phyloP scores from a whole-genome alignment of 75 land plant genomes.

The Picea glauca region DNA sequence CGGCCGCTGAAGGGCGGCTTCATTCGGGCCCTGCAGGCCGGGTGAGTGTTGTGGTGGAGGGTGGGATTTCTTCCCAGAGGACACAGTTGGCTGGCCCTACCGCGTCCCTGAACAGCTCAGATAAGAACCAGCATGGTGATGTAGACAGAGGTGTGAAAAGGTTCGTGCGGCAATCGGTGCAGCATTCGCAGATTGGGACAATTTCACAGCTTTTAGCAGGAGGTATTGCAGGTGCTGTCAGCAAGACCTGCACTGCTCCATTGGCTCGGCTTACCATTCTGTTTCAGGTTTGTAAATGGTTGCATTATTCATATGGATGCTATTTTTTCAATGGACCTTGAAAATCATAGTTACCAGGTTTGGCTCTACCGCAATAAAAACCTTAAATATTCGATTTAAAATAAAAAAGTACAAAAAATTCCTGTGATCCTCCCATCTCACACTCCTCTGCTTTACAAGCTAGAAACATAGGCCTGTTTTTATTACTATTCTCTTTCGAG shows the following conservation, averaged over 20 bases:
- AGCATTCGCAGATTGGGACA: constrained; percentile 60
- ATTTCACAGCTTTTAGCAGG: constrained; percentile 80
- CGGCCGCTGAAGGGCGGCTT: constrained; percentile 7
- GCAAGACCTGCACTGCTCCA: constrained; percentile 94
- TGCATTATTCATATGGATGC: not conserved
- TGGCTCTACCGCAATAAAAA: too few species aligned
- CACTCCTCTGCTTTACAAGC: too few species aligned
- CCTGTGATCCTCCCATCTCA: too few species aligned
- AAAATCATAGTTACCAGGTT: too few species aligned
- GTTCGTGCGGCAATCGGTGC: constrained; percentile 15
- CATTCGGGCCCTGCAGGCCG: constrained; percentile 4
- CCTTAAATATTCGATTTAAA: too few species aligned
- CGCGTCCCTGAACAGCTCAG: not conserved
- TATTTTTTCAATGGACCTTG: too few species aligned
- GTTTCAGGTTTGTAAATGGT: constrained; percentile 42
- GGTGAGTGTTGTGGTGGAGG: constrained; percentile 4
- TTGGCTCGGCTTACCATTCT: constrained; percentile 80
- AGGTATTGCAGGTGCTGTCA: constrained; percentile 88
- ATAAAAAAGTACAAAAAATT: too few species aligned
- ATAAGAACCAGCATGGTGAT: constrained; percentile 6
- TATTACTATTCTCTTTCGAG: too few species aligned
- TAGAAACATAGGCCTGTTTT: too few species aligned
- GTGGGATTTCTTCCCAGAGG: not conserved
- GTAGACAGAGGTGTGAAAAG: constrained; percentile 8
- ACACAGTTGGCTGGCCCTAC: not conserved